Percentiles rank a stretch among this genome's conserved stretches.
Evolutionary conservation across 805 yeast species (phyloP).

Genomic region (Candida piceae): DNA sequence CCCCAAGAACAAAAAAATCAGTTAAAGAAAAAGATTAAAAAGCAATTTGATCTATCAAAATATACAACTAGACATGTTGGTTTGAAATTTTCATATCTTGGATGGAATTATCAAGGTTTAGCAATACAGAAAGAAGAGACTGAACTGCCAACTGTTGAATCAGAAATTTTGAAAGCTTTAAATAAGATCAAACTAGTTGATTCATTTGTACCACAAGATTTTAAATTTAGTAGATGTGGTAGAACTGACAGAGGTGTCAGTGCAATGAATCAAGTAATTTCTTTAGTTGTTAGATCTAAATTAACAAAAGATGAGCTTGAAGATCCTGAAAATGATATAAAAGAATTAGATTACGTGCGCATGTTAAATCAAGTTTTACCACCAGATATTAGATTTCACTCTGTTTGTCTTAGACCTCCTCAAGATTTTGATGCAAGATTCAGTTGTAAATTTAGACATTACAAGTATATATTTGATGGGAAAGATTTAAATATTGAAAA

Average conservation of each 20-base stretch:
- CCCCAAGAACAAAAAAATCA: no score
- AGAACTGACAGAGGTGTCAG: constrained; percentile 96
- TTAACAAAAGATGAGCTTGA: constrained; percentile 58
- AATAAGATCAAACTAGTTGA: constrained; percentile 60
- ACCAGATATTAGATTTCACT: constrained; percentile 74
- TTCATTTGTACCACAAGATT: constrained; percentile 52
- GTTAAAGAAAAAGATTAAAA: constrained; percentile 24
- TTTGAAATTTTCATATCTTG: constrained; percentile 77
- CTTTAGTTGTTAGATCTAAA: constrained; percentile 68
- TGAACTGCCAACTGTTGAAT: constrained; percentile 83
- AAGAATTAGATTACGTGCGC: constrained; percentile 72
- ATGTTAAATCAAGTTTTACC: constrained; percentile 78
- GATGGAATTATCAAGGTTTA: constrained; percentile 92
- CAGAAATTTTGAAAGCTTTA: constrained; percentile 66
- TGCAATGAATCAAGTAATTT: constrained; percentile 92
- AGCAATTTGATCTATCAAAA: constrained; percentile 60
- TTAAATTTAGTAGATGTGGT: constrained; percentile 85
- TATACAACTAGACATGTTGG: constrained; percentile 68
- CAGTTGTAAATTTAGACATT: constrained; percentile 82
- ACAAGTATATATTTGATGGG: constrained; percentile 71
- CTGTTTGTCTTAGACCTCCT: constrained; percentile 81
- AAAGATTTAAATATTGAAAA: constrained; percentile 50
- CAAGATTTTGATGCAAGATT: constrained; percentile 83
- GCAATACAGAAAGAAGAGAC: constrained; percentile 76
- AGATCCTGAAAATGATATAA: constrained; percentile 49